Evolutionary conservation across 345 rosid genomes (phyloP).

Genomic region (Litchi chinensis): DNA sequence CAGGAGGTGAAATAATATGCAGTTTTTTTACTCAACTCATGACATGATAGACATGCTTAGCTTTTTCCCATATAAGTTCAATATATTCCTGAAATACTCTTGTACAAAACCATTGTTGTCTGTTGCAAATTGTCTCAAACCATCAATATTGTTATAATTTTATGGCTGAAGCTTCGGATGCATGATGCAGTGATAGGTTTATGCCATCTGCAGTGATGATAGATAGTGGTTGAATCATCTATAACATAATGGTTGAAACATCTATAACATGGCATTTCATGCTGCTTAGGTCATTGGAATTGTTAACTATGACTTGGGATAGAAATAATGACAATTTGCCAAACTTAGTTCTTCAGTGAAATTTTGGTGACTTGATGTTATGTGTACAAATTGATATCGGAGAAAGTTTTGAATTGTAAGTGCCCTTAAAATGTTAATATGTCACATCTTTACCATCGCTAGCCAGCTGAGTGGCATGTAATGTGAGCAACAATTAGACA

Average conservation of each 20-base stretch:
- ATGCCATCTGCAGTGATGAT: background rate
- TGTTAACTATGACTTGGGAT: background rate
- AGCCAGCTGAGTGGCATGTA: background rate
- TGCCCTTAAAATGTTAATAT: background rate
- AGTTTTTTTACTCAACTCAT: background rate
- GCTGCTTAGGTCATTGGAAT: background rate
- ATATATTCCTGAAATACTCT: background rate
- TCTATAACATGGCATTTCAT: background rate
- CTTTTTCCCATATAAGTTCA: background rate
- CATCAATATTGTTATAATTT: background rate
- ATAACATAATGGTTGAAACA: background rate
- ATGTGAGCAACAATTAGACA: background rate
- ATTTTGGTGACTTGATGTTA: background rate
- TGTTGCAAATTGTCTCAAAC: background rate
- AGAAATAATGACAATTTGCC: background rate
- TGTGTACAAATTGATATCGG: background rate
- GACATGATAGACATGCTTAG: constrained; percentile 1
- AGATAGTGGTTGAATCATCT: background rate
- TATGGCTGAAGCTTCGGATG: background rate
- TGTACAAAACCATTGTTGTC: background rate
- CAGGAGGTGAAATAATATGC: constrained; percentile 66
- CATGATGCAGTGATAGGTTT: background rate
- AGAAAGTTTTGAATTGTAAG: background rate
- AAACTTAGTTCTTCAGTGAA: background rate
- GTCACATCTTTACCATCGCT: background rate